Conservation (phyloP, 139 green algal species). For the Dunaliella primolecta region DNA sequence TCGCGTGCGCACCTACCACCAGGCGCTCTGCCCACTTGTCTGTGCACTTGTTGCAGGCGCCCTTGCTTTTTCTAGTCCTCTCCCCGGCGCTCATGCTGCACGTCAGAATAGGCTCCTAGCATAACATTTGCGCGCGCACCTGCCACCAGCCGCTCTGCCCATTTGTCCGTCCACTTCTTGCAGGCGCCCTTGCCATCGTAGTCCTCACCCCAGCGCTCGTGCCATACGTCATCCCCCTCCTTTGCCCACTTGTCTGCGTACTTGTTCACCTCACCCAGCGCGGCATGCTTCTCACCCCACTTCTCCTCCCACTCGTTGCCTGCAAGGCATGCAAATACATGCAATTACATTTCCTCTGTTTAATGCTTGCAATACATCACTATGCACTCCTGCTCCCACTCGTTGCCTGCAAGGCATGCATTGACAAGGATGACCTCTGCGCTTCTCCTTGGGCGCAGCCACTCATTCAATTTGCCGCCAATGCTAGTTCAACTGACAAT, state of each 20-base stretch:
- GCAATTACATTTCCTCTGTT: slow-evolving; percentile 67
- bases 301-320: slow-evolving; percentile 87
- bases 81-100: slow-evolving; percentile 89
- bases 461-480: too few species aligned
- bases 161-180: slow-evolving; percentile 81
- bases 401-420: slow-evolving; percentile 53
- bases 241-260: slow-evolving; percentile 85
- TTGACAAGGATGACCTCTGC: slow-evolving; percentile 89
- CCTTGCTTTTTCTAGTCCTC: slow-evolving; percentile 74
- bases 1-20: slow-evolving; percentile 29
- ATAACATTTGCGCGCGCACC: too few species aligned
- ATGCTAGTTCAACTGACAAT: too few species aligned
- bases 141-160: slow-evolving; percentile 65
- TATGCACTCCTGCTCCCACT: slow-evolving; percentile 90
- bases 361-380: slow-evolving; percentile 66
- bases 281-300: slow-evolving; percentile 77
- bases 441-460: slow-evolving; percentile 33
- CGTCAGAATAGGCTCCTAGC: too few species aligned
- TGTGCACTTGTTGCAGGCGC: too few species aligned
- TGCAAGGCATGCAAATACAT: slow-evolving; percentile 73
- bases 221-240: slow-evolving; percentile 72
- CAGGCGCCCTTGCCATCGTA: slow-evolving; percentile 68
- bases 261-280: slow-evolving; percentile 64
- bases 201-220: slow-evolving; percentile 85
- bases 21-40: slow-evolving; percentile 80